phyloP scores from a whole-genome alignment of 2,329 filamentous ascomycete genomes.

The Ophiostoma sp. region DNA sequence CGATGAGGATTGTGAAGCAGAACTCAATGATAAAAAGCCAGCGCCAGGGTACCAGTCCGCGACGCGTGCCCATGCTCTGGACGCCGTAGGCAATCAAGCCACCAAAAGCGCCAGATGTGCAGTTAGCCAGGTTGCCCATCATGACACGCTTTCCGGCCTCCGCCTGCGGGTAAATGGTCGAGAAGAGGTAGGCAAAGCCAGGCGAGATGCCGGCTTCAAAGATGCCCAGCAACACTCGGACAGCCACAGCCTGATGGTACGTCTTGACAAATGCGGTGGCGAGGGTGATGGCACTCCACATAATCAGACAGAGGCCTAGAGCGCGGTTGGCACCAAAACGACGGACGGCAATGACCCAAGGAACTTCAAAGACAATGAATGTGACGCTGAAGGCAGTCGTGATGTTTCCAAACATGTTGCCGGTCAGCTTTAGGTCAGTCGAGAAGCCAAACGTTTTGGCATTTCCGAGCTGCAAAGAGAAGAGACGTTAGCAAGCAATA shows the following conservation, averaged over 20 bases:
- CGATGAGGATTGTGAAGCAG: constrained; percentile 1
- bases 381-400: constrained; percentile 27
- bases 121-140: constrained; percentile 33
- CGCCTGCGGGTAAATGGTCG: constrained; percentile 36
- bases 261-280: constrained; percentile 26
- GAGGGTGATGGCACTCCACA: constrained; percentile 25
- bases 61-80: constrained; percentile 44
- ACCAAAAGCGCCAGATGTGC: constrained; percentile 32
- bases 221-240: constrained; percentile 25
- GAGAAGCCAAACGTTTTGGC: constrained; percentile 23
- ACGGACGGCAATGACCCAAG: constrained; percentile 26
- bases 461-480: constrained; percentile 23
- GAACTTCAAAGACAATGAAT: constrained; percentile 24
- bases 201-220: constrained; percentile 36
- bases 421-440: constrained; percentile 18
- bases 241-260: constrained; percentile 25
- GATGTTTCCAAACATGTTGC: constrained; percentile 24
- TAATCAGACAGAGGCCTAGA: constrained; percentile 8
- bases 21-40: constrained; percentile 50
- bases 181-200: constrained; percentile 35
- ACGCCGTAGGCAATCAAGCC: constrained; percentile 29
- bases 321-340: constrained; percentile 26
- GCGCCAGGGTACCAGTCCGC: constrained; percentile 47
- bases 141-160: constrained; percentile 35
- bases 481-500: not conserved